Evolutionary conservation across 2,329 filamentous ascomycete species (phyloP), one percentile per base, ranked within the genome.

Genomic region (Scleromitrula shiraiana): DNA sequence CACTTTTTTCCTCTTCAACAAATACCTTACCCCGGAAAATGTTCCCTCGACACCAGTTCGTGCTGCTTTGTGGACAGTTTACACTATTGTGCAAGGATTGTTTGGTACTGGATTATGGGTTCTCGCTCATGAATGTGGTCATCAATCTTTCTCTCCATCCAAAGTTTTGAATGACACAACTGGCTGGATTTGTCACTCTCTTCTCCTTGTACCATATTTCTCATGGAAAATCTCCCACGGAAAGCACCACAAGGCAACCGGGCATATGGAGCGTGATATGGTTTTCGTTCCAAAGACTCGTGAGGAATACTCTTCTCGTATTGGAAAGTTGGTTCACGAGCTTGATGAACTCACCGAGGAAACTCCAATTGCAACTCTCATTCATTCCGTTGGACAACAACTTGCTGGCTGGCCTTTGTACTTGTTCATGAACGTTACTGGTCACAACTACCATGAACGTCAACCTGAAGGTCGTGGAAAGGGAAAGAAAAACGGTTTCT

Each of bases 231-330:
- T 97, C 70, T 95, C 89, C 58, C 93, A 98, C 74, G 86, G 88
- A 74, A 95, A 95, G 81, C 93, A 98, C 76, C 93, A 98, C 85
- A 97, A 97, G 79, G 89, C 90, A 56, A 98, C 93, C 32, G 93
- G 90, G 61, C 81, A 98, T 76, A 83, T 98, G 72, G 89, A 94
- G 71, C 88, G 91, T 59, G 93, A 98, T 71, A 98, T 98, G 93
- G 93, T 97, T 55, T 97, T 96, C 67, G 76, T 97, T n/a, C 93
- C 93, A 52, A 88, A 88, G 70, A 95, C 89, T 48, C 83, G 90
- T 50, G 81, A 93, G 57, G 72, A 85, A 65, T 90, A 86, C 63
- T 88, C 89, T 56, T 76, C 75, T 52, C 83, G 85, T 50, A 67
- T 91, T 51, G 88, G 89, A 62, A 78, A 76, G 61, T 62, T 90